Evolutionary conservation across 768 basidiomycete genomes (phyloP).

Genomic region (Kwoniella sp.): DNA sequence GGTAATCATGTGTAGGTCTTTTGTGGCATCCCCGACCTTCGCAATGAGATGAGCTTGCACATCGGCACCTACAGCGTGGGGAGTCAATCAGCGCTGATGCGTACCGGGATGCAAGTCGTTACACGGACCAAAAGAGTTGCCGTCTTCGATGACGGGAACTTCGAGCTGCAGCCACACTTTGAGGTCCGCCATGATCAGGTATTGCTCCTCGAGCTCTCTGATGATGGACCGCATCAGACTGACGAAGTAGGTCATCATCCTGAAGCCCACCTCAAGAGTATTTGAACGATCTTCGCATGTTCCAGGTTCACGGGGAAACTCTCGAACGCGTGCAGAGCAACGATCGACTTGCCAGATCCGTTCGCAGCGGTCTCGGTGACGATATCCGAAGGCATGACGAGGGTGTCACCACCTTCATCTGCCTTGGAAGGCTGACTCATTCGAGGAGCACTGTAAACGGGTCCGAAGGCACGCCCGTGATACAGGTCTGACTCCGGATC

Average conservation of each 20-base stretch:
- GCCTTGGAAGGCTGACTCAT: constrained; percentile 19
- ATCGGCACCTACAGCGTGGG: constrained; percentile 32
- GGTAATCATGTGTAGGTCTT: constrained; percentile 20
- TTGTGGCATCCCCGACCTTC: constrained; percentile 19
- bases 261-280: constrained; percentile 24
- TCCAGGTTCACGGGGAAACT: constrained; percentile 25
- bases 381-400: constrained; percentile 11
- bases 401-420: constrained; percentile 2
- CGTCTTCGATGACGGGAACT: constrained; percentile 42
- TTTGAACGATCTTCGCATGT: constrained; percentile 14
- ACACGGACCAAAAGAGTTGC: constrained; percentile 36
- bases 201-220: constrained; percentile 36
- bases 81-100: neutral
- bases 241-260: neutral
- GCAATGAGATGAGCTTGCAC: constrained; percentile 32
- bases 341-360: no score
- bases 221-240: neutral
- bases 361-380: neutral
- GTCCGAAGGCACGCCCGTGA: constrained; percentile 13
- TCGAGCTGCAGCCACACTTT: constrained; percentile 40
- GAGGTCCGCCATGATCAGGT: constrained; percentile 27
- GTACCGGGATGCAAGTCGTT: neutral
- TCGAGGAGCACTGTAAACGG: constrained; percentile 4
- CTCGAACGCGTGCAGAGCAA: constrained; percentile 38
- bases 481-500: constrained; percentile 28